Evolutionary conservation across 2,329 filamentous ascomycete species (phyloP).

Genomic region (Botryotinia calthae): DNA sequence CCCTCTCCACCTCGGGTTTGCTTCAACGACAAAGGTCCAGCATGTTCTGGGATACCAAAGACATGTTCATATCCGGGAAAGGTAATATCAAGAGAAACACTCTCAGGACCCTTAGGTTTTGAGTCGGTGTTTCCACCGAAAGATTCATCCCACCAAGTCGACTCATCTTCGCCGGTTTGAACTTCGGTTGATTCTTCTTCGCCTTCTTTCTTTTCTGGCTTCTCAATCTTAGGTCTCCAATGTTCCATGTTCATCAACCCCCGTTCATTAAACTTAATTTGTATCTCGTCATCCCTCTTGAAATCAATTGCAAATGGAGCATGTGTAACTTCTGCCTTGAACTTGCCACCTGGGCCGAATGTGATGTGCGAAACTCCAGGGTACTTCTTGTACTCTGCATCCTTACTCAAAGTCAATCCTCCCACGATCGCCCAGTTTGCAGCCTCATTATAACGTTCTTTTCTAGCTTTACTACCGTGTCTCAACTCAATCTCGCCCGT

Average conservation of each 20-base stretch:
- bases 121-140: constrained; percentile 95
- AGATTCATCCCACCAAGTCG: constrained; percentile 96
- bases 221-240: constrained; percentile 84
- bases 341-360: constrained; percentile 73
- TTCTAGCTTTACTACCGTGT: constrained; percentile 78
- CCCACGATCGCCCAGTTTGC: constrained; percentile 84
- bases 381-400: constrained; percentile 66
- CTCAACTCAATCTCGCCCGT: constrained; percentile 87
- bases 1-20: constrained; percentile 86
- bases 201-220: constrained; percentile 36
- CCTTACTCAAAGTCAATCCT: constrained; percentile 68
- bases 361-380: constrained; percentile 69
- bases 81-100: constrained; percentile 83
- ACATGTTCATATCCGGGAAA: constrained; percentile 92
- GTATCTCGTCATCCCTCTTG: constrained; percentile 73
- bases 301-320: constrained; percentile 85
- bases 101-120: constrained; percentile 93
- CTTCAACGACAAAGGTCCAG: constrained; percentile 82
- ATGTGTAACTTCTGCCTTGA: constrained; percentile 81
- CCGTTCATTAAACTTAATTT: constrained; percentile 87
- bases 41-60: constrained; percentile 90
- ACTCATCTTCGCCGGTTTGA: constrained; percentile 65
- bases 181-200: constrained; percentile 42
- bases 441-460: constrained; percentile 92
- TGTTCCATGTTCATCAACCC: constrained; percentile 92